These are phyloP conservation scores for Penicillium paneum DNA, from an alignment of 2,329 filamentous ascomycete genomes.

Conservation along the genomic window DNA sequence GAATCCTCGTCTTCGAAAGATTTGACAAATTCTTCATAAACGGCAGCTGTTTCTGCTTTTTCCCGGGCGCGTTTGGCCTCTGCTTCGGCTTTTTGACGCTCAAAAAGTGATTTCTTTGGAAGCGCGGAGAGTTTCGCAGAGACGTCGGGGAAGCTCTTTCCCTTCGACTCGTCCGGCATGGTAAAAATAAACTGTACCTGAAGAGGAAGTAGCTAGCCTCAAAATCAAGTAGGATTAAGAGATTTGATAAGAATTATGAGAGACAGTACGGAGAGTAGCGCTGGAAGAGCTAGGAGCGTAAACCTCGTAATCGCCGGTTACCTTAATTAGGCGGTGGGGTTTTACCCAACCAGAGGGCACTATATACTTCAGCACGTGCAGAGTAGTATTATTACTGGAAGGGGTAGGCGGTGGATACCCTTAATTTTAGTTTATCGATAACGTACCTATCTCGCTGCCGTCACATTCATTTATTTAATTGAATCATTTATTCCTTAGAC, in stretches of 20 bases:
- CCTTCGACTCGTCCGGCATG: constrained; percentile 41
- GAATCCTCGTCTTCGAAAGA: constrained; percentile 52
- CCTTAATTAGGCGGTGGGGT: not conserved
- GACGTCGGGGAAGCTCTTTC: constrained; percentile 63
- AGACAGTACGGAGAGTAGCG: not conserved
- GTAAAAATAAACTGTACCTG: constrained; percentile 21
- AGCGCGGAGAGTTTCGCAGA: constrained; percentile 75
- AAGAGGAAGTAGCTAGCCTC: constrained; percentile 12
- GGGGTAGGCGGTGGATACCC: not conserved
- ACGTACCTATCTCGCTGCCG: no score
- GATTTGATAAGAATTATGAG: not conserved
- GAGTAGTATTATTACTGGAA: not conserved
- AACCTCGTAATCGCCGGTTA: not conserved
- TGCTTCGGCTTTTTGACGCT: constrained; percentile 82
- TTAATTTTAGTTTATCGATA: no score
- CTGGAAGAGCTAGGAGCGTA: not conserved
- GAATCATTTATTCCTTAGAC: no score
- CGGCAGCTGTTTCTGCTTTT: constrained; percentile 80
- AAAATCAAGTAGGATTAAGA: not conserved
- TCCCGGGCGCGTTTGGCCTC: constrained; percentile 84
- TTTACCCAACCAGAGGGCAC: not conserved
- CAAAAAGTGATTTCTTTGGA: constrained; percentile 80
- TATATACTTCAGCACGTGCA: not conserved
- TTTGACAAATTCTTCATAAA: constrained; percentile 83
- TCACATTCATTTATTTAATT: no score